These are phyloP conservation scores for Cytospora piceae DNA, from an alignment of 2,329 filamentous ascomycete species.

Conservation along the genomic window DNA sequence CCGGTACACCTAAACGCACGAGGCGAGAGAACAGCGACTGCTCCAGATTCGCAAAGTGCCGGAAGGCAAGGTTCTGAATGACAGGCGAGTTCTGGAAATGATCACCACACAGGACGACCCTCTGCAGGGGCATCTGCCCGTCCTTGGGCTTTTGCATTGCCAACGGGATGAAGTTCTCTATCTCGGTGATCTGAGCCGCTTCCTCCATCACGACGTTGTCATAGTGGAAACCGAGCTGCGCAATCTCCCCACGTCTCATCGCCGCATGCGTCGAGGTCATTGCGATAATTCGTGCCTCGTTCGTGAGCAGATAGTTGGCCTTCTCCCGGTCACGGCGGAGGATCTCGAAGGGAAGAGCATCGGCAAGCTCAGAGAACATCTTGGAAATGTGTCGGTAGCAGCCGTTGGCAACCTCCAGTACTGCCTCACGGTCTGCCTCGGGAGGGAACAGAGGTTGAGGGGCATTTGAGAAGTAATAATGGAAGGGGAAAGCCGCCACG, in stretches of 20 bases:
- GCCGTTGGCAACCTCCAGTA: constrained; percentile 77
- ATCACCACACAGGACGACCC: constrained; percentile 91
- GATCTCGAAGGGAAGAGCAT: constrained; percentile 94
- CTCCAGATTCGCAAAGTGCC: constrained; percentile 93
- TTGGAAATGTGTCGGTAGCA: constrained; percentile 88
- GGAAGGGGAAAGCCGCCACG: constrained; percentile 80
- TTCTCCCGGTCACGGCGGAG: constrained; percentile 87
- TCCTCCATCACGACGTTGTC: constrained; percentile 99
- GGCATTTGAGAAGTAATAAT: constrained; percentile 82
- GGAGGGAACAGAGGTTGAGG: constrained; percentile 82
- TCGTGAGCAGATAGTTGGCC: constrained; percentile 92
- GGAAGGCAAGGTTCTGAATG: constrained; percentile 91
- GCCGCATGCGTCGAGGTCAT: constrained; percentile 99
- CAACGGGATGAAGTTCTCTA: constrained; percentile 94
- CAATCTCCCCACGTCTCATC: constrained; percentile 90
- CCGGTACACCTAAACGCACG: constrained; percentile 88
- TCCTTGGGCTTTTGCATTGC: constrained; percentile 83
- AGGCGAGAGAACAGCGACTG: constrained; percentile 93
- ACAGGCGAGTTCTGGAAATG: constrained; percentile 97
- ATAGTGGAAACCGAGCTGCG: constrained; percentile 90
- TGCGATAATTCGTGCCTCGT: constrained; percentile 94
- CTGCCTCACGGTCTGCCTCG: constrained; percentile 64
- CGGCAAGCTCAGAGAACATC: constrained; percentile 89
- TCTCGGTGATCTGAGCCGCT: constrained; percentile 95
- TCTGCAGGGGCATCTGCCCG: constrained; percentile 76